phyloP scores from a whole-genome alignment of 768 basidiomycete genomes.

The Trametes punicea region DNA sequence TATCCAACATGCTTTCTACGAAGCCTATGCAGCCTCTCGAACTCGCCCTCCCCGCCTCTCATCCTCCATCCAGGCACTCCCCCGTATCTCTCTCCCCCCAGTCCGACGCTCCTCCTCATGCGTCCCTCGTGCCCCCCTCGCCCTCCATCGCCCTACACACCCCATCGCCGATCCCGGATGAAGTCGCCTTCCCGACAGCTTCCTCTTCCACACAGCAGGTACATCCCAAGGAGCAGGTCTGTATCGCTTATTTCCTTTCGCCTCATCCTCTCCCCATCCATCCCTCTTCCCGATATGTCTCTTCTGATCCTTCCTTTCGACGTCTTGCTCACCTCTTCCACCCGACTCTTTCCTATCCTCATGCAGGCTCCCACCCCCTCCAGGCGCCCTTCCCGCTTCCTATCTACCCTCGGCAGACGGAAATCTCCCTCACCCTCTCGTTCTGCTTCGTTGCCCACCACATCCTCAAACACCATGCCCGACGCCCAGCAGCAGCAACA shows the following conservation, averaged over 20 bases:
- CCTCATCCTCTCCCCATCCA: background rate
- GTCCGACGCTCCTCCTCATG: background rate
- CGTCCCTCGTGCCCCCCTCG: constrained; percentile 19
- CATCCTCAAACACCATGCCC: constrained; percentile 11
- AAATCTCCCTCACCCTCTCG: constrained; percentile 29
- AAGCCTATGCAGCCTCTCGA: constrained; percentile 35
- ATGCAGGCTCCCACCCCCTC: constrained; percentile 24
- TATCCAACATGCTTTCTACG: constrained; percentile 35
- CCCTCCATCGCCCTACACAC: constrained; percentile 17
- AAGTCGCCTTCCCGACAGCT: constrained; percentile 13
- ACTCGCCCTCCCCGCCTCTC: constrained; percentile 20
- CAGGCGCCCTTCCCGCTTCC: constrained; percentile 29
- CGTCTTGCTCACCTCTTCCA: constrained; percentile 11
- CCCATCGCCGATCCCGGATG: constrained; percentile 12
- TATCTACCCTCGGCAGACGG: constrained; percentile 26
- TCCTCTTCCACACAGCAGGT: constrained; percentile 6
- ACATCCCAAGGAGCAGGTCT: constrained; percentile 27
- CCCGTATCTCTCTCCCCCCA: constrained; percentile 9
- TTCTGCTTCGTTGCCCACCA: constrained; percentile 20
- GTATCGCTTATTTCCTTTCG: constrained; percentile 17
- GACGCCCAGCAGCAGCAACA: constrained; percentile 16
- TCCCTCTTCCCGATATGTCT: background rate
- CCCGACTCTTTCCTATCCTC: background rate
- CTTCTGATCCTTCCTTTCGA: constrained; percentile 1
- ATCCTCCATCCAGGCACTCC: constrained; percentile 18